phyloP scores from a whole-genome alignment of 2,329 filamentous ascomycete species.

The Xylaria arbuscula region DNA sequence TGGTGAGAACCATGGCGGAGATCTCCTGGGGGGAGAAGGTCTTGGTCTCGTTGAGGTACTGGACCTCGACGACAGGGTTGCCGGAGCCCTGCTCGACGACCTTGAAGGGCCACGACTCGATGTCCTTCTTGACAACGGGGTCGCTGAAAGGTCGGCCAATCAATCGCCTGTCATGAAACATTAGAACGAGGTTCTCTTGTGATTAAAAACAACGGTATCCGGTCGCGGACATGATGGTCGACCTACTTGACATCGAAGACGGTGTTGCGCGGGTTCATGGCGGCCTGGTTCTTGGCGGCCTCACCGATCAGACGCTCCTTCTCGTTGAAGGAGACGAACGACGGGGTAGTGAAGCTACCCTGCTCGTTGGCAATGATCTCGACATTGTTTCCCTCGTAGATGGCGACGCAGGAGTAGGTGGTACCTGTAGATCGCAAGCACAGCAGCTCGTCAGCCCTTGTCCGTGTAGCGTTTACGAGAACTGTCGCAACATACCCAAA shows the following conservation, averaged over 20 bases:
- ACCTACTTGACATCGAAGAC: constrained; percentile 99
- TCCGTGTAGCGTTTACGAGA: neutral
- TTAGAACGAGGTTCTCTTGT: constrained; percentile 7
- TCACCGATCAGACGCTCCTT: constrained; percentile 99
- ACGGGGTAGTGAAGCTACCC: constrained; percentile 98
- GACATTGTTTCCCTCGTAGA: constrained; percentile 99
- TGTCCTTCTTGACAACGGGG: constrained; percentile 97
- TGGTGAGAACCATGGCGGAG: constrained; percentile 97
- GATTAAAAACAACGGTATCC: neutral
- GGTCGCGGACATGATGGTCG: constrained; percentile 4
- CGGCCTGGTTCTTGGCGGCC: constrained; percentile 99
- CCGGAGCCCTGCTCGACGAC: constrained; percentile 79
- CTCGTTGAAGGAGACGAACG: constrained; percentile 98
- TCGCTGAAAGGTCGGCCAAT: constrained; percentile 97
- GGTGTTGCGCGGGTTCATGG: constrained; percentile 98
- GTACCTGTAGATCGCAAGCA: constrained; percentile 72
- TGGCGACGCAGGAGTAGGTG: constrained; percentile 99
- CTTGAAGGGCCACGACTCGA: constrained; percentile 99
- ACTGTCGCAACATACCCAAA: constrained; percentile 76
- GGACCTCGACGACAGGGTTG: constrained; percentile 91
- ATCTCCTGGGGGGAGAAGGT: constrained; percentile 98
- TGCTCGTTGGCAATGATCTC: constrained; percentile 99
- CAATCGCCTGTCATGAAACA: constrained; percentile 75
- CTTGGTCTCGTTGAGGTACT: constrained; percentile 96
- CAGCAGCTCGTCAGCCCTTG: constrained; percentile 19